Conservation (phyloP, 2,329 filamentous ascomycete genomes). For the Arthrinium phaeospermum region DNA sequence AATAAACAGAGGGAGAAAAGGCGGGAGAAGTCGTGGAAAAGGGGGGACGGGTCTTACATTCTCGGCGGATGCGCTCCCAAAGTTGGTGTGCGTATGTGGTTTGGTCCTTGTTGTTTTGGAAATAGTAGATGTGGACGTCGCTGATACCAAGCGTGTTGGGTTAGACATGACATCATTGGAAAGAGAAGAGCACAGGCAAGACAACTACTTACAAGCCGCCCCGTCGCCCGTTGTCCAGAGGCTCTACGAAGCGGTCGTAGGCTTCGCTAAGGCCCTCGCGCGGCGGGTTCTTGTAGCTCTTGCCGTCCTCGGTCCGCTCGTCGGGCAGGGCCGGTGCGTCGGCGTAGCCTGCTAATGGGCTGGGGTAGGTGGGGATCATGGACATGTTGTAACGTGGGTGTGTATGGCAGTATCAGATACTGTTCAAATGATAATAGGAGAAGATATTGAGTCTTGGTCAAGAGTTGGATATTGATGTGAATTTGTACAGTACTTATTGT, state of each 20-base stretch:
- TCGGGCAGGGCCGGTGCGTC: constrained; percentile 59
- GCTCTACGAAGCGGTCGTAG: constrained; percentile 72
- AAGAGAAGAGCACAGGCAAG: not conserved
- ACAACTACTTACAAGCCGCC: constrained; percentile 71
- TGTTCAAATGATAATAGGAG: not conserved
- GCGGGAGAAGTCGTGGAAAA: too few relatives aligned
- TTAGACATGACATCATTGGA: not conserved
- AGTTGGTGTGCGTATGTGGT: constrained; percentile 71
- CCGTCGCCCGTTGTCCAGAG: constrained; percentile 67
- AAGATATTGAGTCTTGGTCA: not conserved
- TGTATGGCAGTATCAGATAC: not conserved
- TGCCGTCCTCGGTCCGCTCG: constrained; percentile 73
- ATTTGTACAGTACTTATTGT: too few relatives aligned
- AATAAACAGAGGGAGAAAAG: too few relatives aligned
- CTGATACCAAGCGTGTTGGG: constrained; percentile 40
- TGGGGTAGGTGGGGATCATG: constrained; percentile 50
- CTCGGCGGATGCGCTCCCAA: constrained; percentile 78
- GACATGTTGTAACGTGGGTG: not conserved
- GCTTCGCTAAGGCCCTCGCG: constrained; percentile 64
- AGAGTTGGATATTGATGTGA: too few relatives aligned
- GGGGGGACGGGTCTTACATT: constrained; percentile 63
- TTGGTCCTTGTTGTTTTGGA: constrained; percentile 67
- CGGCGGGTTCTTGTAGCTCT: constrained; percentile 74
- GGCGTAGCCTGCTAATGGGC: constrained; percentile 64
- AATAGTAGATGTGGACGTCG: constrained; percentile 87